Conservation (phyloP, 1,284 basidiomycete species). For the Quambalaria eucalypti region DNA sequence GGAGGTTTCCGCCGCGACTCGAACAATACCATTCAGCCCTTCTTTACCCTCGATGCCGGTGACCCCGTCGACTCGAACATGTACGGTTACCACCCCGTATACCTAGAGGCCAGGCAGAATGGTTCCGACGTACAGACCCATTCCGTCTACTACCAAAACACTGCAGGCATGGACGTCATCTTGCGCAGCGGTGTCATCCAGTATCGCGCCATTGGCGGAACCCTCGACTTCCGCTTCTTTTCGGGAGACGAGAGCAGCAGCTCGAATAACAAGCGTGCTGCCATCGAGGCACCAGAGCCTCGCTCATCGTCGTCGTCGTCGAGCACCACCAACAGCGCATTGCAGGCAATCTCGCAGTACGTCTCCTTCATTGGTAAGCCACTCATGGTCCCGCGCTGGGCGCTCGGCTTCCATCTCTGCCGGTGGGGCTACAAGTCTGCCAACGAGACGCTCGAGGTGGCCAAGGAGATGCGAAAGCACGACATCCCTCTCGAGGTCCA, state of each 20-base stretch:
- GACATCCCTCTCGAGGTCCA: constrained; percentile 62
- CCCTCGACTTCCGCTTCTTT: constrained; percentile 32
- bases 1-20: constrained; percentile 57
- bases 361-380: constrained; percentile 25
- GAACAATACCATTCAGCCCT: constrained; percentile 57
- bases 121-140: constrained; percentile 18
- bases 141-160: constrained; percentile 19
- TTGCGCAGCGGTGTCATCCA: constrained; percentile 21
- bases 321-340: constrained; percentile 14
- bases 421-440: constrained; percentile 31
- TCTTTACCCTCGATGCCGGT: constrained; percentile 59
- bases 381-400: constrained; percentile 22
- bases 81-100: constrained; percentile 64
- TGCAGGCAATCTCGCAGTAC: constrained; percentile 28
- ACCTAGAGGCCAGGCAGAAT: constrained; percentile 58
- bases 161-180: constrained; percentile 27
- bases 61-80: constrained; percentile 44
- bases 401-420: constrained; percentile 31
- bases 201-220: constrained; percentile 31
- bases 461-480: constrained; percentile 17
- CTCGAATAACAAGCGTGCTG: not conserved
- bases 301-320: not conserved
- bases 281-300: not conserved
- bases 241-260: constrained; percentile 8
- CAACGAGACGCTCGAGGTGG: constrained; percentile 15